Evolutionary conservation across 441 rosid species (phyloP).

Genomic region (Codiaeum variegatum): DNA sequence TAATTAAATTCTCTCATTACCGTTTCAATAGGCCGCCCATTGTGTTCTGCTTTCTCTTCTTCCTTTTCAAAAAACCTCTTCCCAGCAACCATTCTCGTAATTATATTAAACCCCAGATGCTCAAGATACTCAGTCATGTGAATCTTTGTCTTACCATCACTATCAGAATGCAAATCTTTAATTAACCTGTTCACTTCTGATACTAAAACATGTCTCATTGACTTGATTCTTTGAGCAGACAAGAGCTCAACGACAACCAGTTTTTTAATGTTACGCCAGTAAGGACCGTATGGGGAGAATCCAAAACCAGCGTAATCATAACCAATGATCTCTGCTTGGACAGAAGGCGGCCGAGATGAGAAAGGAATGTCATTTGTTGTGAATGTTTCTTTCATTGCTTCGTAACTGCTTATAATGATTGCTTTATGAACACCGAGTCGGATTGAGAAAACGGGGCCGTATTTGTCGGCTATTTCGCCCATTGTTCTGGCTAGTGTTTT

Average conservation of each 20-base stretch:
- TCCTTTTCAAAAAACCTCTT: conserved; percentile 7
- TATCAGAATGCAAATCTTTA: neutral
- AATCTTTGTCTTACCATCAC: neutral
- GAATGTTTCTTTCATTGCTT: neutral
- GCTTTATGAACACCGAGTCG: neutral
- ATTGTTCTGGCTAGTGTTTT: conserved; percentile 4
- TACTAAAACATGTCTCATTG: neutral
- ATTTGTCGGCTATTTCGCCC: neutral
- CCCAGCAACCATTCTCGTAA: conserved; percentile 21
- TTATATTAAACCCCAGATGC: neutral
- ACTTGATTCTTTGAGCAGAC: neutral
- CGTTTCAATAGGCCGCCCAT: neutral
- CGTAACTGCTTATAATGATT: neutral
- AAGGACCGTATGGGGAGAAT: conserved; percentile 6
- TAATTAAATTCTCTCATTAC: conserved; percentile 12
- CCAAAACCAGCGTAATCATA: conserved; percentile 3
- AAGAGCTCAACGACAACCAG: neutral
- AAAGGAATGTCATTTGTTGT: neutral
- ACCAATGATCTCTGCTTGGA: neutral
- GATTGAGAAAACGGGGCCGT: neutral
- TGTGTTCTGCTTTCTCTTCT: neutral
- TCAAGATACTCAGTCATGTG: neutral
- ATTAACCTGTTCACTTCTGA: conserved; percentile 2
- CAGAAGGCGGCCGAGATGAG: neutral
- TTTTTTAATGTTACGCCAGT: conserved; percentile 5